Evolutionary conservation across 1,284 basidiomycete genomes (phyloP).

Genomic region (Malassezia sp.): DNA sequence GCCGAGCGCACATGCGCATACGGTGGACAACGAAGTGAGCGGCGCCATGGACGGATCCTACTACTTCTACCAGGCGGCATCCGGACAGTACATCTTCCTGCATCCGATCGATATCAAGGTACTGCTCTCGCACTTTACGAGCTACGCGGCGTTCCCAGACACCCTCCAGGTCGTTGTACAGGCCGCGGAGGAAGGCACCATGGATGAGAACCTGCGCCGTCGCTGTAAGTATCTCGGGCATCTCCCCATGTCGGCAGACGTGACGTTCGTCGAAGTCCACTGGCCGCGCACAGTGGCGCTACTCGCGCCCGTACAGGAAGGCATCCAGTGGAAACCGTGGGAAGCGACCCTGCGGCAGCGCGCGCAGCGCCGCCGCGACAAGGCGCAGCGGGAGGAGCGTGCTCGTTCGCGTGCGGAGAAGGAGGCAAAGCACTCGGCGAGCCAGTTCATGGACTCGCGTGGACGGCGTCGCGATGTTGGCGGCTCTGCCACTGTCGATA

Average conservation of each 20-base stretch:
- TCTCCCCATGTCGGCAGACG: constrained; percentile 78
- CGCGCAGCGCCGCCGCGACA: constrained; percentile 26
- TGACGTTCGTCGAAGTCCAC: constrained; percentile 85
- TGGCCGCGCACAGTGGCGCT: constrained; percentile 28
- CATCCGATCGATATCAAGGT: constrained; percentile 93
- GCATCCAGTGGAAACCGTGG: constrained; percentile 29
- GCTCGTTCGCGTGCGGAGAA: constrained; percentile 33
- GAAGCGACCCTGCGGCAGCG: constrained; percentile 33
- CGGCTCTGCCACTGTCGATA: no score
- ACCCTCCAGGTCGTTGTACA: constrained; percentile 67
- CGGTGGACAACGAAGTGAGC: not conserved
- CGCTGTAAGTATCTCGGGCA: constrained; percentile 91
- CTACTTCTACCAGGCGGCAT: constrained; percentile 89
- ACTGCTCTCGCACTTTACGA: constrained; percentile 68
- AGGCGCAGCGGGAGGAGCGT: constrained; percentile 33
- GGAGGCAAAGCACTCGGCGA: constrained; percentile 23
- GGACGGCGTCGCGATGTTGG: no score
- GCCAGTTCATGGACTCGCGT: constrained; percentile 15
- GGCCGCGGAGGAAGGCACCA: constrained; percentile 57
- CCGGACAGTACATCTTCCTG: constrained; percentile 80
- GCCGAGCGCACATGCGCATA: not conserved
- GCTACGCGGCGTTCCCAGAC: constrained; percentile 74
- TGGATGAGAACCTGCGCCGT: constrained; percentile 82
- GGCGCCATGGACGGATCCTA: constrained; percentile 51
- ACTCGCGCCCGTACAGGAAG: constrained; percentile 16